Evolutionary conservation across 2,329 filamentous ascomycete genomes (phyloP).

Genomic region (Ophiosphaerella herpotricha): DNA sequence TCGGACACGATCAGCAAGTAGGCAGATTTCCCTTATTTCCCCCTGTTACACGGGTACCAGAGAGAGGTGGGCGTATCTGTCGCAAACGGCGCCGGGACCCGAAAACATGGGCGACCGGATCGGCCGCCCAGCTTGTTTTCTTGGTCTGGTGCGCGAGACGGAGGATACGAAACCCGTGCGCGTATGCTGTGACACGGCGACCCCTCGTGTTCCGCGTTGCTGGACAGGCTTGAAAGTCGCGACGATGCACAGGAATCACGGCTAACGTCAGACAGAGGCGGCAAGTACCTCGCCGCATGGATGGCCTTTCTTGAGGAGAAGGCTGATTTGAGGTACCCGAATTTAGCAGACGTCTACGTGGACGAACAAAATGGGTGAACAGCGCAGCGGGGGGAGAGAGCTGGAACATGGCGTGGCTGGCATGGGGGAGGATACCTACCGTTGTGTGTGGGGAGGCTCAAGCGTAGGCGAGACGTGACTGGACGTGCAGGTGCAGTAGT

Average conservation of each 20-base stretch:
- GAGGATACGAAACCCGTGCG: conserved; percentile 21
- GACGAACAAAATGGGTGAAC: conserved; percentile 31
- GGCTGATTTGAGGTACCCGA: conserved; percentile 87
- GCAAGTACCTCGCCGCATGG: conserved; percentile 84
- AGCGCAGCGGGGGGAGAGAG: conserved; percentile 4
- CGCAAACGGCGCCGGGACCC: conserved; percentile 5
- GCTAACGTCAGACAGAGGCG: conserved; percentile 64
- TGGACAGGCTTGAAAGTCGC: conserved; percentile 9
- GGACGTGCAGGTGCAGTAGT: conserved; percentile 10
- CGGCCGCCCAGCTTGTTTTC: conserved; percentile 7
- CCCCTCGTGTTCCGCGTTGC: conserved; percentile 4
- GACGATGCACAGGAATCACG: conserved; percentile 1
- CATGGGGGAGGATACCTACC: neutral
- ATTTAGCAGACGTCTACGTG: conserved; percentile 57
- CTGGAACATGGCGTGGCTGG: conserved; percentile 10
- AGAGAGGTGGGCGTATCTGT: neutral
- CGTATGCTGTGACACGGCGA: conserved; percentile 13
- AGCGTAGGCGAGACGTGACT: conserved; percentile 13
- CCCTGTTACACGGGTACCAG: neutral
- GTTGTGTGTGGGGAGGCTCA: conserved; percentile 3
- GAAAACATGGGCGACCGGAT: conserved; percentile 13
- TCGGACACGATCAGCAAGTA: conserved; percentile 89
- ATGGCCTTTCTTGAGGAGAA: conserved; percentile 90
- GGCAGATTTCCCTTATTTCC: conserved; percentile 48
- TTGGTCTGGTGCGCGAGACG: conserved; percentile 1